Percentiles rank a stretch among this genome's conserved stretches.
Conservation (phyloP, 2,329 filamentous ascomycete species). For the Monosporascus sp. region DNA sequence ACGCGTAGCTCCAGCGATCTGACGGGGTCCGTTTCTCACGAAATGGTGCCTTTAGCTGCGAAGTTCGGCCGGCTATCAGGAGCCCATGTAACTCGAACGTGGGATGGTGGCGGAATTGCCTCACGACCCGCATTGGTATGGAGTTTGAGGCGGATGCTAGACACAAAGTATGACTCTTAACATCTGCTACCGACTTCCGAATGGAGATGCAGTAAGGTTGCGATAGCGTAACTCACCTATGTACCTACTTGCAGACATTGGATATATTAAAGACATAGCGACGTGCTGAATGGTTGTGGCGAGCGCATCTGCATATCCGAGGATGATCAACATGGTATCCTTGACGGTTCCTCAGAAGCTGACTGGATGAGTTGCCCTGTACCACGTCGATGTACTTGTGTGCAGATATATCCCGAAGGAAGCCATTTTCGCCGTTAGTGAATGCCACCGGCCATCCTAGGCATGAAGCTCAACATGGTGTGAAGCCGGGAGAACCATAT, state of each 20-base stretch:
- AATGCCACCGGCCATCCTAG: neutral
- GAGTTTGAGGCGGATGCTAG: slow-evolving; percentile 15
- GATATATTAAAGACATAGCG: too few species aligned
- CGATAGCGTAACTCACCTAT: too few species aligned
- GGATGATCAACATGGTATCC: too few species aligned
- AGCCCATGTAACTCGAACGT: slow-evolving; percentile 1
- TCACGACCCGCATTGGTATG: slow-evolving; percentile 14
- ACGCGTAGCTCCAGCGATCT: neutral
- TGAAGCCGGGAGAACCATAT: neutral
- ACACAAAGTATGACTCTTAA: slow-evolving; percentile 10
- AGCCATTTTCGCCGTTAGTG: neutral
- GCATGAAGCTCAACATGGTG: neutral
- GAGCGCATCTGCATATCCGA: too few species aligned
- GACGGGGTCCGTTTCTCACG: neutral
- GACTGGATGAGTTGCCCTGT: neutral
- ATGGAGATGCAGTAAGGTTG: neutral
- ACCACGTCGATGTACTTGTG: neutral
- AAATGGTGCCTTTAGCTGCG: slow-evolving; percentile 6
- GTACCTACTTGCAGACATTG: too few species aligned
- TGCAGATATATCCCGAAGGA: neutral
- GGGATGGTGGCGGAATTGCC: slow-evolving; percentile 8
- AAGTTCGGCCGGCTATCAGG: slow-evolving; percentile 23
- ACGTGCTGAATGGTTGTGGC: too few species aligned
- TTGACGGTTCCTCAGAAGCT: too few species aligned
- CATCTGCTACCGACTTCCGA: slow-evolving; percentile 4